These are phyloP conservation scores for Cucurbita ficifolia DNA, from an alignment of 306 rosid genomes.

Conservation along the genomic window DNA sequence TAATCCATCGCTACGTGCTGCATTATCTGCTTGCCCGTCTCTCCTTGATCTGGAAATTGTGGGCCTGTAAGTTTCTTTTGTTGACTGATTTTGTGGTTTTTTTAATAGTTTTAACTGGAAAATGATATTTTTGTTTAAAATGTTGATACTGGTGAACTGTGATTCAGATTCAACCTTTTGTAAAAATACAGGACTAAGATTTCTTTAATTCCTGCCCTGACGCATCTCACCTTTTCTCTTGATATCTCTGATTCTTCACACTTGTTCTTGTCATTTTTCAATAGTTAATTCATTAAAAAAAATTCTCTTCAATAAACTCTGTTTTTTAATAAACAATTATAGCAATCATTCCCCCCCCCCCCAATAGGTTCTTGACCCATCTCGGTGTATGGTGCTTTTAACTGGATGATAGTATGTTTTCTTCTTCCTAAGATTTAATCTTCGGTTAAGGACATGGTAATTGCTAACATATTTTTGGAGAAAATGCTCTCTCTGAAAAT, in stretches of 20 bases:
- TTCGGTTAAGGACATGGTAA: background rate
- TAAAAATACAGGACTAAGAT: background rate
- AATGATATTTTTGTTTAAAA: background rate
- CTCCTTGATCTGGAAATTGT: slow-evolving; percentile 92
- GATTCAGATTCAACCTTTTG: background rate
- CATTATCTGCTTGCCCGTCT: slow-evolving; percentile 68
- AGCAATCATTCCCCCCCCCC: background rate
- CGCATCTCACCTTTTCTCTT: background rate
- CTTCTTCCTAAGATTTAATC: background rate
- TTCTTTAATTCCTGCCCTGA: background rate
- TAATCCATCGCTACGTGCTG: slow-evolving; percentile 55
- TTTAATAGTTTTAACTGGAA: slow-evolving; percentile 9
- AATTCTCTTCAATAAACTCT: background rate
- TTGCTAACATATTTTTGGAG: background rate
- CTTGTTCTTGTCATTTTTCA: background rate
- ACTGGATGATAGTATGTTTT: background rate
- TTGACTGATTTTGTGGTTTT: slow-evolving; percentile 7
- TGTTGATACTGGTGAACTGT: background rate
- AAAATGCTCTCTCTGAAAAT: background rate
- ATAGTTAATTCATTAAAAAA: background rate
- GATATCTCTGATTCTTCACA: background rate
- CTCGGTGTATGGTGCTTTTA: background rate
- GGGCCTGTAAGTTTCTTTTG: slow-evolving; percentile 72
- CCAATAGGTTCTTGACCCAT: background rate
- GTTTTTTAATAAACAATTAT: background rate